Conservation (phyloP, 768 basidiomycete species). For the Pulveroboletus sp. region DNA sequence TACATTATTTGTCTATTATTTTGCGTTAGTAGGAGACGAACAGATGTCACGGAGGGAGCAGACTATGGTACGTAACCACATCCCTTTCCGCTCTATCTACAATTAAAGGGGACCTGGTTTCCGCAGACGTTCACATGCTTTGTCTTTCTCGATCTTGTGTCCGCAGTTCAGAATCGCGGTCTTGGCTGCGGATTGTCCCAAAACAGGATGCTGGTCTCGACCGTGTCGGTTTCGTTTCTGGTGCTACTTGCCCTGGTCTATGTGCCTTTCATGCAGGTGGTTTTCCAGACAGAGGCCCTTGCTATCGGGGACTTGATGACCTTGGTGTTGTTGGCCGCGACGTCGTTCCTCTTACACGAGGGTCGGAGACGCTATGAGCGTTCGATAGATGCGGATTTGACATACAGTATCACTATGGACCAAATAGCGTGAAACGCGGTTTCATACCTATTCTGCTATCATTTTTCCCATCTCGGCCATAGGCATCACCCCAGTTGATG, state of each 20-base stretch:
- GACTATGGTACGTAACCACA: conserved; percentile 74
- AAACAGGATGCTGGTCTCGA: conserved; percentile 88
- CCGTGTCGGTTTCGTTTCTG: conserved; percentile 82
- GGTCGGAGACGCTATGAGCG: conserved; percentile 76
- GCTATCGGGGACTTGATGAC: conserved; percentile 63
- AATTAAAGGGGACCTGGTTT: not conserved
- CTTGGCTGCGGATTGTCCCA: conserved; percentile 79
- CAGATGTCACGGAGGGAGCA: conserved; percentile 85
- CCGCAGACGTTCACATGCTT: conserved; percentile 93
- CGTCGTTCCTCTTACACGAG: conserved; percentile 75
- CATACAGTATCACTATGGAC: conserved; percentile 49
- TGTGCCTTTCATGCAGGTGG: conserved; percentile 82
- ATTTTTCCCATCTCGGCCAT: too few species aligned
- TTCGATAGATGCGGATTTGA: conserved; percentile 50
- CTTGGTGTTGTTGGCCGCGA: conserved; percentile 63
- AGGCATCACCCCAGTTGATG: too few species aligned
- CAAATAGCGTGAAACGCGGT: conserved; percentile 52
- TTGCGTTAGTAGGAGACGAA: conserved; percentile 74
- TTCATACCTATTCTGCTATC: not conserved
- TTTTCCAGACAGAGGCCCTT: conserved; percentile 93
- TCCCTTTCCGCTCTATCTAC: not conserved
- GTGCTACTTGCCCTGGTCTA: conserved; percentile 87
- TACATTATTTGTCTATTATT: conserved; percentile 82
- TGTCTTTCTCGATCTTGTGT: conserved; percentile 95
- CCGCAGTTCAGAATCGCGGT: conserved; percentile 92